phyloP scores from a whole-genome alignment of 2,329 filamentous ascomycete genomes.

The Coniochaeta hoffmannii region DNA sequence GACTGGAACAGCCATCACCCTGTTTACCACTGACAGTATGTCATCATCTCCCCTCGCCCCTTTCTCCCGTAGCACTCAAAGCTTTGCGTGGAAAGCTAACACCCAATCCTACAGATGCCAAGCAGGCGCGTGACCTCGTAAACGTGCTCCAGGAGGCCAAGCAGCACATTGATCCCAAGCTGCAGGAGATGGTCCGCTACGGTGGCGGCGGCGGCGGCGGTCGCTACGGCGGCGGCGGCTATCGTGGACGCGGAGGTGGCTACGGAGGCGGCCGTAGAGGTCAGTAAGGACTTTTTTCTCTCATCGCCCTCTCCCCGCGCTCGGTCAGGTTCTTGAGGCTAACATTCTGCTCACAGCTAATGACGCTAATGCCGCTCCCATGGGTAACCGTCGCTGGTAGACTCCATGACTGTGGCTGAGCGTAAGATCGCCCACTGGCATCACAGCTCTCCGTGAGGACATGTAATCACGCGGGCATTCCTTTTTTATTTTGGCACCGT shows the following conservation, averaged over 20 bases:
- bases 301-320: constrained; percentile 20
- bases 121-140: constrained; percentile 95
- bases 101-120: constrained; percentile 54
- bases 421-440: background rate
- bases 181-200: constrained; percentile 93
- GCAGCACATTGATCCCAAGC: constrained; percentile 93
- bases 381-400: constrained; percentile 46
- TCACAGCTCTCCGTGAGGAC: background rate
- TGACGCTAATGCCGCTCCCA: constrained; percentile 41
- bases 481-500: constrained; percentile 1
- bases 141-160: constrained; percentile 90
- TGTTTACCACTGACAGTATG: constrained; percentile 99
- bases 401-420: background rate
- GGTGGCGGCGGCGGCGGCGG: constrained; percentile 75
- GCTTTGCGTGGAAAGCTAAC: constrained; percentile 33
- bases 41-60: constrained; percentile 21
- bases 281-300: constrained; percentile 21
- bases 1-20: constrained; percentile 91
- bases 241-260: constrained; percentile 48
- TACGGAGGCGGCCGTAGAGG: constrained; percentile 33
- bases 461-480: background rate
- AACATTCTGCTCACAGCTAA: constrained; percentile 3
- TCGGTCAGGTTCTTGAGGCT: too few species aligned
- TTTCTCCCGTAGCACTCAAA: background rate
- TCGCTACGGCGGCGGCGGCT: constrained; percentile 60